phyloP scores from a whole-genome alignment of 192 early-diverging fungal genomes.

The Piromyces sp. region DNA sequence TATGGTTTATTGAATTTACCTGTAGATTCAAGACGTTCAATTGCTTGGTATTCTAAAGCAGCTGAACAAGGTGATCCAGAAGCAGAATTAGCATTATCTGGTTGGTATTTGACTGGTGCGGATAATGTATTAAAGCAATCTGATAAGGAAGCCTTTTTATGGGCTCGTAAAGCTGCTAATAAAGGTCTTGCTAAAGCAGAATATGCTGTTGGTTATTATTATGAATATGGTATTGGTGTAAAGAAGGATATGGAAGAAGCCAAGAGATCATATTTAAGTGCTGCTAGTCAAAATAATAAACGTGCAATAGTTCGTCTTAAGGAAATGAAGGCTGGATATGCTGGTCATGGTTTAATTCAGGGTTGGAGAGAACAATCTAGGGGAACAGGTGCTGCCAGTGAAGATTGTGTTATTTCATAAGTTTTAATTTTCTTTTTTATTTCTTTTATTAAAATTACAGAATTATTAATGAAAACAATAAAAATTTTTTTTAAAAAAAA shows the following conservation, averaged over 20 bases:
- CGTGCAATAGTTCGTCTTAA: slow-evolving; percentile 65
- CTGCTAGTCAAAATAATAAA: slow-evolving; percentile 64
- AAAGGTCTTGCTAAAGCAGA: slow-evolving; percentile 61
- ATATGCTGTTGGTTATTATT: slow-evolving; percentile 84
- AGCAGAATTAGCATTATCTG: slow-evolving; percentile 74
- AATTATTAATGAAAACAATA: no score
- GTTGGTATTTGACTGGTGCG: slow-evolving; percentile 68
- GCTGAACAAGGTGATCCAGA: slow-evolving; percentile 59
- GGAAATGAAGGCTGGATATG: slow-evolving; percentile 46
- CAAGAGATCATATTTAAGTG: slow-evolving; percentile 71
- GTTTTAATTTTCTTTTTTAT: no score
- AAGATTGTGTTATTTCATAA: not conserved
- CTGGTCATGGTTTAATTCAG: not conserved
- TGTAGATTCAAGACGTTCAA: slow-evolving; percentile 43
- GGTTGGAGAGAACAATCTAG: not conserved
- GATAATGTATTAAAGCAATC: slow-evolving; percentile 40
- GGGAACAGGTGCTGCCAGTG: not conserved
- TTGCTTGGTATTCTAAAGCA: slow-evolving; percentile 64
- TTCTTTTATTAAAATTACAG: no score
- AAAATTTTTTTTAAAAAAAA: no score
- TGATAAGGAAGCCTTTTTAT: slow-evolving; percentile 59
- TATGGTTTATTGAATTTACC: slow-evolving; percentile 51
- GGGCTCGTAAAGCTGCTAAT: slow-evolving; percentile 65
- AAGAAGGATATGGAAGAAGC: slow-evolving; percentile 65
- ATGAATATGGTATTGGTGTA: slow-evolving; percentile 78